Evolutionary conservation across 2,329 filamentous ascomycete species (phyloP), one percentile per base, ranked within the genome.

Genomic region (Claviceps arundinis): DNA sequence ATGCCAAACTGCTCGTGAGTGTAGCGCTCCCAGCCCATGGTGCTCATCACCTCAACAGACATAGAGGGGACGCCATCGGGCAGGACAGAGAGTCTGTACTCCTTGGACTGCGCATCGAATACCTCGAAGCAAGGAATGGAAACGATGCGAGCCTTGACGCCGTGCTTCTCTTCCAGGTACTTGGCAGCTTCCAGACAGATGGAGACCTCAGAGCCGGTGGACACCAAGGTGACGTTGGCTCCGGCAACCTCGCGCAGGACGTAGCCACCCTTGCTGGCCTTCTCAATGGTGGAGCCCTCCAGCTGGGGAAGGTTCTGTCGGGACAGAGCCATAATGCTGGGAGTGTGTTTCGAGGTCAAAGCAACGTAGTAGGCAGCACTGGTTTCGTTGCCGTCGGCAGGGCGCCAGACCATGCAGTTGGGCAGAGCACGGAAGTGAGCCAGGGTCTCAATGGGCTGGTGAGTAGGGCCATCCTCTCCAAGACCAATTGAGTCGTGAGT

Each of bases 351-450:
- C 64, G 88, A 85, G 60, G 87, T 95, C 61, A 98, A 76, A 48
- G 90, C 88, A 65, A 95, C 79, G 76, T 97, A 97, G 82, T 97
- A 98, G 61, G 93, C 91, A 65, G 89, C 91, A 67, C 87, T 94
- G 63, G 87, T 93, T 86, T 98, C 93, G 77, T 97, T 97, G 66
- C 91, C 91, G 66, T 97, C 93, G 64, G 93, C 91, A 61, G 93
- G 93, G 68, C 93, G 90, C 93, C 93, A 97, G 64, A 97, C 91
- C 88, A 97, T 95, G 79, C 86, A 87, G 85, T 98, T 98, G 67
- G 93, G 93, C 62, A 97, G 82, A 59, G 93, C 93, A 70, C 93
- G 91, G 89, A 97, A 97, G 76, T 97, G 93, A 55, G 90, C 86
- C 58, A 97, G 83, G 45, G 89, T 95, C 83, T 98, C 93, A 62